phyloP scores from a whole-genome alignment of 2,329 filamentous ascomycete species.

The Aspergillus sp. region DNA sequence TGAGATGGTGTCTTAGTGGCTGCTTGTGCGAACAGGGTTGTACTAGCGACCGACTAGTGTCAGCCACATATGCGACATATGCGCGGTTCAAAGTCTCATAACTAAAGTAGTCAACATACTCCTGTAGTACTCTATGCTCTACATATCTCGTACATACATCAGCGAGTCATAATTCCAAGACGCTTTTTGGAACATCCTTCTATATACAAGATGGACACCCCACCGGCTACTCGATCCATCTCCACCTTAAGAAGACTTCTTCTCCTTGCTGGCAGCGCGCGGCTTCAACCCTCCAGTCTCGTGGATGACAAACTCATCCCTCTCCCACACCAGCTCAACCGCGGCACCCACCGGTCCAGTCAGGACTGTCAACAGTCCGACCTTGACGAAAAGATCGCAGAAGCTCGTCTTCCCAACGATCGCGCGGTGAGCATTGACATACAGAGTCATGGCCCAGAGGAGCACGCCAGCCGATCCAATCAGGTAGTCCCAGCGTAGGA shows the following conservation, averaged over 20 bases:
- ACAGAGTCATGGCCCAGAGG: slow-evolving; percentile 37
- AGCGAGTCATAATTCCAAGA: neutral
- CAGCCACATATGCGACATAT: too few relatives aligned
- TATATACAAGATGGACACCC: neutral
- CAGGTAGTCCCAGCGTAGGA: slow-evolving; percentile 43
- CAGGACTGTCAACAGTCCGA: slow-evolving; percentile 24
- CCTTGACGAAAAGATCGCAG: slow-evolving; percentile 24
- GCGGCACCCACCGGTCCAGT: slow-evolving; percentile 38
- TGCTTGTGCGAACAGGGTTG: too few relatives aligned
- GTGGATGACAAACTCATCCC: slow-evolving; percentile 37
- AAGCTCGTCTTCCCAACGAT: slow-evolving; percentile 17
- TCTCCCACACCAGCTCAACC: slow-evolving; percentile 41
- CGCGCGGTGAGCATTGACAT: slow-evolving; percentile 19
- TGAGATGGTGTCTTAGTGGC: too few relatives aligned
- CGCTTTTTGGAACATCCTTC: neutral
- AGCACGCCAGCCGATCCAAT: slow-evolving; percentile 35
- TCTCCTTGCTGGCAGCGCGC: slow-evolving; percentile 17
- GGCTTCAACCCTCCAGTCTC: slow-evolving; percentile 26
- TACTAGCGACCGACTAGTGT: too few relatives aligned
- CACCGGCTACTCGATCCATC: neutral
- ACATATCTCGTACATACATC: too few relatives aligned
- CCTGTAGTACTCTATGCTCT: too few relatives aligned
- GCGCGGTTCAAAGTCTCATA: too few relatives aligned
- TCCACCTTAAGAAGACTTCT: slow-evolving; percentile 14
- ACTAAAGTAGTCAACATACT: too few relatives aligned